phyloP scores from a whole-genome alignment of 2,329 filamentous ascomycete species.

The Decorospora gaudefroyi region DNA sequence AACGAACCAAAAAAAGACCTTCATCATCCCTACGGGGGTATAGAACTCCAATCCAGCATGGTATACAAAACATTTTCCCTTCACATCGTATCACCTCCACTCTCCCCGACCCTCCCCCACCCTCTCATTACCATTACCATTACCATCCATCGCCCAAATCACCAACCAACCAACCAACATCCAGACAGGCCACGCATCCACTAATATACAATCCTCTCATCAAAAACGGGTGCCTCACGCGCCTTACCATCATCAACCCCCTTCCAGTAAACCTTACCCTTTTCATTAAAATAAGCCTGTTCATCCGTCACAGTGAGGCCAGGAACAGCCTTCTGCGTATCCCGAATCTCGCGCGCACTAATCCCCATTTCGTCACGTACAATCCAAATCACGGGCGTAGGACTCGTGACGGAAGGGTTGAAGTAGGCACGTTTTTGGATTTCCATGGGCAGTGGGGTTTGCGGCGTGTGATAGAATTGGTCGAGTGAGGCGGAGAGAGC shows the following conservation, averaged over 20 bases:
- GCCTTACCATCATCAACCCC: conserved; percentile 47
- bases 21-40: no score
- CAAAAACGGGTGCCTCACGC: conserved; percentile 51
- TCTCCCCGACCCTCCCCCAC: no score
- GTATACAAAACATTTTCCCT: no score
- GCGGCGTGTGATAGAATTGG: conserved; percentile 39
- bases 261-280: conserved; percentile 52
- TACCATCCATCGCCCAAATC: no score
- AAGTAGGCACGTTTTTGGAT: conserved; percentile 51
- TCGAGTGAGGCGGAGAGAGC: conserved; percentile 39
- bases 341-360: conserved; percentile 49
- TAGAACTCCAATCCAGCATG: no score
- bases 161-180: no score
- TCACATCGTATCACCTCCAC: no score
- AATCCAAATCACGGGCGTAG: conserved; percentile 54
- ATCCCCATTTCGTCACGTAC: conserved; percentile 52
- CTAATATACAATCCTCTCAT: conserved; percentile 46
- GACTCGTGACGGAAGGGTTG: conserved; percentile 51
- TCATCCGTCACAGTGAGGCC: conserved; percentile 52
- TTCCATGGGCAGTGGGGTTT: conserved; percentile 40
- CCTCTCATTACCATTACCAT: no score
- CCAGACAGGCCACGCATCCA: no score
- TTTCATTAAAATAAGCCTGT: conserved; percentile 52
- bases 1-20: no score
- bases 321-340: conserved; percentile 47